Base-by-base conservation (phyloP, 2,329 filamentous ascomycete species). In the Aspergillus quadricinctus region DNA sequence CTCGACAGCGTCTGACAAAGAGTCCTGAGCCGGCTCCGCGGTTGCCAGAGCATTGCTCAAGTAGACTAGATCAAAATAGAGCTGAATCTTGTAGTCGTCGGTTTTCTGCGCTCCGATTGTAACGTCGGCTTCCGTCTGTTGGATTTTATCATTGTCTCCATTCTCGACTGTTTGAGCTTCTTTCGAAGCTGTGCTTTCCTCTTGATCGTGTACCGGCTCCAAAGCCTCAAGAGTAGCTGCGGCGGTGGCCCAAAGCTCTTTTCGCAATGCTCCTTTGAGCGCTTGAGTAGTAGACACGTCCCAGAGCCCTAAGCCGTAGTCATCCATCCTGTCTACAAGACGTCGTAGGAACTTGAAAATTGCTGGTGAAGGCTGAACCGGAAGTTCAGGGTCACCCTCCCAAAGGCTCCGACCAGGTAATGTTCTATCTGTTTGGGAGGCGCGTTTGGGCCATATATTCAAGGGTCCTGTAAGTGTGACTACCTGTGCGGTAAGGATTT, bases 251-350 rank as follows among this genome's bases (percentile, higher is more conserved):
- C 65, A 73, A 1, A 93, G 69, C 50, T 80, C 74, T 45, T 73
- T 71, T 5, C 77, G 70, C 5, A 91, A 67, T 48, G 78, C 70
- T n/a, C 66, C 68, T 73, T 91, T 94, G 60, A 96, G 66, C 0
- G 78, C 76, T 0, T 65, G 64, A 1, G 92, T 82, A 0, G 89
- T 88, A 2, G 80, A 78, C 2, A 84, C 81, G 53, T 87, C 92
- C 92, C 92, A 97, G 2, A 97, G 72, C 69, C 97, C 93, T 48
- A 83, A 78, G 0, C 92, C 92, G 3, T 82, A 77, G 11, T 80
- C 77, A 3, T 82, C 82, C 90, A 97, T 95, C 4, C 81, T 78
- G 49, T 77, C 75, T 4, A 84, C 83, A 28, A 96, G 68, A 48
- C 79, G 79, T 25, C 85, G 83, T 50, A 97, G 67, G 54, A 95